These are phyloP conservation scores for Casaregolazyma suthepensis DNA, from an alignment of 1,139 yeast species.

Conservation along the genomic window DNA sequence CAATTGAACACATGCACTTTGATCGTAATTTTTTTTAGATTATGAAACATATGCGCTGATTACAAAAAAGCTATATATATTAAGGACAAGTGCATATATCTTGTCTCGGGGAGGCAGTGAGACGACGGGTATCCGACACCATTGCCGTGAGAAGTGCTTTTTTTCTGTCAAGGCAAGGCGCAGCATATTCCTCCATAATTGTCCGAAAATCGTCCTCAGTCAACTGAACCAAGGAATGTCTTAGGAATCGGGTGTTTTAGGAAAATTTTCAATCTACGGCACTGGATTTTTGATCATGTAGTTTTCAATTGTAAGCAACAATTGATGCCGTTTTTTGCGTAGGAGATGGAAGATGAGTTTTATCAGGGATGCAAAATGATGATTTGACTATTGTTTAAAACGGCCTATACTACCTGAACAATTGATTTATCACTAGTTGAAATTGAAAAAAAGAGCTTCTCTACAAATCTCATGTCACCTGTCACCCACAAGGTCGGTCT, in stretches of 20 bases:
- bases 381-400: too few relatives aligned
- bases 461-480: too few relatives aligned
- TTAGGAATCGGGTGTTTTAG: background rate
- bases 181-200: background rate
- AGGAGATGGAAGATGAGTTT: background rate
- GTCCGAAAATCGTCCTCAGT: background rate
- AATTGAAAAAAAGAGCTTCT: background rate
- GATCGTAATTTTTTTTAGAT: background rate
- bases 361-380: too few relatives aligned
- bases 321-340: too few relatives aligned
- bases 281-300: too few relatives aligned
- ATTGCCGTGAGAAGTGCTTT: background rate
- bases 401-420: too few relatives aligned
- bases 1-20: too few relatives aligned
- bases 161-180: background rate
- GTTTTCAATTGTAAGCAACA: too few relatives aligned
- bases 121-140: background rate
- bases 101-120: background rate
- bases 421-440: background rate
- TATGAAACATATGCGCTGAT: background rate
- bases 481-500: background rate
- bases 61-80: too few relatives aligned
- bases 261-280: background rate
- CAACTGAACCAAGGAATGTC: background rate
- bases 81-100: background rate